Base-by-base conservation (phyloP, 1,284 basidiomycete genomes). In the Cystobasidium pallidum region DNA sequence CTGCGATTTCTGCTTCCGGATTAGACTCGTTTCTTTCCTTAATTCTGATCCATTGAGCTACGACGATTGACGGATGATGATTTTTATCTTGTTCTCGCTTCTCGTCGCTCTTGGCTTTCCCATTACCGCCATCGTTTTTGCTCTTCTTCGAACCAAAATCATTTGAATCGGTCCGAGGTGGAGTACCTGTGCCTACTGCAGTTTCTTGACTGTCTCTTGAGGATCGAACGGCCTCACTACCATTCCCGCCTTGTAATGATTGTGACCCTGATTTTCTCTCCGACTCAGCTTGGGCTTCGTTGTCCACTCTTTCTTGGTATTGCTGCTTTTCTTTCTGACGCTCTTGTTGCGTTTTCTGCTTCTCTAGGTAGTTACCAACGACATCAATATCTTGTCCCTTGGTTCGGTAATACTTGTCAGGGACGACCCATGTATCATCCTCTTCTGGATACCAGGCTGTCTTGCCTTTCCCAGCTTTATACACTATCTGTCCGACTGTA, bases 391-490 rank as follows among this genome's bases (percentile, higher is more conserved):
- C 62, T 51, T 64, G 43, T 30, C 61, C 68, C 49, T 71, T 71
- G 58, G 68, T 71, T 0, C 21, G 0, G 24, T 34, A 21, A 26
- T 71, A 71, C 49, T 64, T 71, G 30, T 71, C 68, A 13, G 68
- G 68, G 2, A 63, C 68, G 36, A 55, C 11, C 39, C 36, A 71
- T 32, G 32, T 41, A 13, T 45, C 43, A 24, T 55, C 55, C 32
- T 71, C 68, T 45, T 71, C 68, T 28, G 68, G 68, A 41, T 71
- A 71, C 67, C 67, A 70, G n/a, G 59, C 47, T 21, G 47, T 39
- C 36, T 63, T 62, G 61, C 57, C 13, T 30, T 45, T 51, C 24
- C 43, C 47, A 41, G 67, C 34, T 34, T 34, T 26, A 32, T 51
- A 62, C 8, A 43, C 2, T 32, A 70, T 30, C 45, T 58, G 67